Base-by-base conservation (phyloP, 768 basidiomycete species). In the Boletus rufocinnamomeus region DNA sequence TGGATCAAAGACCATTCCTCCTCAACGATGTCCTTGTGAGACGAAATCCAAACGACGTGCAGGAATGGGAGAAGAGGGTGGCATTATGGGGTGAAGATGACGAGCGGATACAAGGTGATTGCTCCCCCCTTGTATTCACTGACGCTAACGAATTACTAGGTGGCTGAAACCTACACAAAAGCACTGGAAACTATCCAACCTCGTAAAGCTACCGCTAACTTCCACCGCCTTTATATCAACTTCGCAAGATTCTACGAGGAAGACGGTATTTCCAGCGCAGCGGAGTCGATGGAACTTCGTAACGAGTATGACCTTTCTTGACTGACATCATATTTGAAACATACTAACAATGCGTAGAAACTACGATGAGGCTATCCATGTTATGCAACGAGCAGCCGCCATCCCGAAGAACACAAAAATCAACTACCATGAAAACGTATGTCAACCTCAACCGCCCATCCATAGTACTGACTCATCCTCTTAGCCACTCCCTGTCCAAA, bases 201-300 rank as follows among this genome's bases (percentile, higher is more conserved):
- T 23, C 85, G 92, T 41, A 92, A 88, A 74, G 93, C 96, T 2
- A 94, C 93, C 0, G 89, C 94, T 7, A 94, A 95, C 61, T 75
- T 96, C 55, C 91, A 97, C 70, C 82, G 91, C 19, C 77, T 99
- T 34, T 98, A 91, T 69, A 84, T 98, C 72, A 93, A 93, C 74
- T 99, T 98, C 71, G 94, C 95, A 41, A 95, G 89, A 73, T 98
- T 95, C 72, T 98, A 98, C 74, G 97, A 99, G 72, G 91, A 95
- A 64, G 97, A 97, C 6, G 97, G 97, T 19, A 83, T 84, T 0
- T 82, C 84, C 2, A 87, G 87, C 4, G 78, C 87, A 54, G 92
- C 90, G 16, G 94, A 96, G 66, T 71, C 82, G 75, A 87, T 98
- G 89, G 97, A 99, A 72, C 81, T 98, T 50, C 86, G 96, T 44